Conservation (phyloP, 768 basidiomycete genomes). For the Thelephora ganbajun region DNA sequence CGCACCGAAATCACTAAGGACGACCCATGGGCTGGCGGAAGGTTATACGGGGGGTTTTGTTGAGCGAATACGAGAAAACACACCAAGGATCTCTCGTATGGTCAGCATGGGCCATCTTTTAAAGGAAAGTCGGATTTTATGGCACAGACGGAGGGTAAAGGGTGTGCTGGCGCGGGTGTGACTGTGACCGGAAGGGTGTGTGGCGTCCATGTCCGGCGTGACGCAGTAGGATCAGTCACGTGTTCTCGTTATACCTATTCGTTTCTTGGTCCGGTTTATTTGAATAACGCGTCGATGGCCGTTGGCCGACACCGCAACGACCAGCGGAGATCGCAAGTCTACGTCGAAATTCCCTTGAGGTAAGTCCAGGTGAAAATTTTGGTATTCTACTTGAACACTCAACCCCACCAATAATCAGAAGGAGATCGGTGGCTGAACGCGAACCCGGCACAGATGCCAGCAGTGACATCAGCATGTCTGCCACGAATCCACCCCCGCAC, state of each 20-base stretch:
- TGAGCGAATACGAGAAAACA: slow-evolving; percentile 7
- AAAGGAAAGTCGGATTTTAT: slow-evolving; percentile 2
- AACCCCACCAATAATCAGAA: background rate
- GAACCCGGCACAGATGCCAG: slow-evolving; percentile 17
- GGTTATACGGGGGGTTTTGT: background rate
- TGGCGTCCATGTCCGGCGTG: too few species aligned
- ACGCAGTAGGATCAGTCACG: too few species aligned
- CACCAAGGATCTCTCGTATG: slow-evolving; percentile 92
- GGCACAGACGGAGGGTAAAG: slow-evolving; percentile 1
- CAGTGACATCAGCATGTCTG: slow-evolving; percentile 11
- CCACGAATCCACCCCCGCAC: slow-evolving; percentile 16
- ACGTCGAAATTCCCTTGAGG: slow-evolving; percentile 39
- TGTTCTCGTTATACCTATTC: too few species aligned
- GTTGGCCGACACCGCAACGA: background rate
- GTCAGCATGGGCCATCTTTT: slow-evolving; percentile 72
- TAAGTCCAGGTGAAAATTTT: background rate
- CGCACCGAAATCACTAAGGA: slow-evolving; percentile 95
- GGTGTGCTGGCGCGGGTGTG: background rate
- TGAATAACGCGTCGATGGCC: slow-evolving; percentile 8
- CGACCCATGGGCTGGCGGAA: slow-evolving; percentile 79
- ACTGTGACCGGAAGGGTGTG: background rate
- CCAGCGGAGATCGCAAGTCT: slow-evolving; percentile 26
- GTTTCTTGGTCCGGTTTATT: slow-evolving; percentile 5
- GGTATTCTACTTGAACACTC: background rate
- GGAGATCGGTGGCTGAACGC: slow-evolving; percentile 7